Percentiles rank a stretch among this genome's conserved stretches.
Conservation (phyloP, 768 basidiomycete species). For the Saitozyma sp. region DNA sequence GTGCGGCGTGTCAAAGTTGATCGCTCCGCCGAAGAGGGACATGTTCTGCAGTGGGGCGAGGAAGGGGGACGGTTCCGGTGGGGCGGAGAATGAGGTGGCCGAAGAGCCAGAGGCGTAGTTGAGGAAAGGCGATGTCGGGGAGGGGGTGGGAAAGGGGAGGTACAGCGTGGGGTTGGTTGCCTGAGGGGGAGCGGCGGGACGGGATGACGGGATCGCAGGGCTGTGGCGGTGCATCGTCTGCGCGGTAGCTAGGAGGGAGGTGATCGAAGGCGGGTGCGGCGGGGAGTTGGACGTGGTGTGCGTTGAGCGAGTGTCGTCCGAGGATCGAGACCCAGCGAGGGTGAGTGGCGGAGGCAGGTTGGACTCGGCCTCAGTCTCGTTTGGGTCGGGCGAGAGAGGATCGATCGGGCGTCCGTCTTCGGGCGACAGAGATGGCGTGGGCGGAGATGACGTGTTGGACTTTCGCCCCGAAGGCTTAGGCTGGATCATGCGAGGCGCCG, state of each 20-base stretch:
- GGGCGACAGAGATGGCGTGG: neutral
- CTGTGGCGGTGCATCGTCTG: conserved; percentile 7
- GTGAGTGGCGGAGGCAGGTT: neutral
- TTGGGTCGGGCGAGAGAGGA: neutral
- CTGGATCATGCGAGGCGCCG: no score
- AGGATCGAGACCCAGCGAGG: neutral
- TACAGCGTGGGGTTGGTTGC: conserved; percentile 38
- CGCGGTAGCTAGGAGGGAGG: conserved; percentile 19
- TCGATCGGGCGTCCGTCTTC: neutral
- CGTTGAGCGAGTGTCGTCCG: neutral
- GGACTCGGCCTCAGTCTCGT: conserved; percentile 1
- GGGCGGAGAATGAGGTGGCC: conserved; percentile 14
- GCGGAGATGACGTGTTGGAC: no score
- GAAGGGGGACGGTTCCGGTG: conserved; percentile 42
- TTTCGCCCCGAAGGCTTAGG: no score
- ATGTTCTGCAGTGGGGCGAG: conserved; percentile 40
- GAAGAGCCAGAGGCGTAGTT: conserved; percentile 10
- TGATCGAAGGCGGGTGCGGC: neutral
- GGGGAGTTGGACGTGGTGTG: neutral
- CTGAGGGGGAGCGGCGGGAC: conserved; percentile 28
- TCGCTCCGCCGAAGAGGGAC: conserved; percentile 39
- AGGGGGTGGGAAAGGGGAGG: conserved; percentile 46
- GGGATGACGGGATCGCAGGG: conserved; percentile 6
- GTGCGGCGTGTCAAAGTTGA: conserved; percentile 10
- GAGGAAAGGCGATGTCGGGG: conserved; percentile 47